These are phyloP conservation scores for Rhodosporidiobolus sp. DNA, from an alignment of 768 basidiomycete species.

Conservation along the genomic window DNA sequence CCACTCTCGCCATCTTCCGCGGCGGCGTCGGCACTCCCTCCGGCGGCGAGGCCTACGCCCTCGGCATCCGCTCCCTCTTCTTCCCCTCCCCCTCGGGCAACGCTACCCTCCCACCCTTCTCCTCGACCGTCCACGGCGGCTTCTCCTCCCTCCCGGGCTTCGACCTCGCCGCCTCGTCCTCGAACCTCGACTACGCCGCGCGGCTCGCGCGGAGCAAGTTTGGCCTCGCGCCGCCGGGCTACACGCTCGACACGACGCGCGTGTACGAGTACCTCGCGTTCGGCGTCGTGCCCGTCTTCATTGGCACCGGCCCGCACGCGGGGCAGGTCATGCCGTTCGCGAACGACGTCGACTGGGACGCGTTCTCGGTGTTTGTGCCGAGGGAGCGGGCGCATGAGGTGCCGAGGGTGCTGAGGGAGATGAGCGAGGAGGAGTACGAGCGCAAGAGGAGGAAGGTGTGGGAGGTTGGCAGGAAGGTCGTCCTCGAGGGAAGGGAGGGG, in stretches of 20 bases:
- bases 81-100: conserved; percentile 20
- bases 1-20: conserved; percentile 27
- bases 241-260: conserved; percentile 34
- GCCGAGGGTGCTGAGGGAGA: conserved; percentile 6
- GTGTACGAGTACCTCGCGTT: conserved; percentile 36
- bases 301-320: conserved; percentile 16
- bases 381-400: conserved; percentile 16
- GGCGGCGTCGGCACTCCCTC: conserved; percentile 17
- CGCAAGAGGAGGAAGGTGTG: conserved; percentile 14
- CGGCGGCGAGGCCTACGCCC: conserved; percentile 25
- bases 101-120: background rate
- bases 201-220: conserved; percentile 20
- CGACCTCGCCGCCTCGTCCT: conserved; percentile 24
- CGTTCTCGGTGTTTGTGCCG: conserved; percentile 17
- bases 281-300: conserved; percentile 36
- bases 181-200: conserved; percentile 22
- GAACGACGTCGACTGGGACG: conserved; percentile 19
- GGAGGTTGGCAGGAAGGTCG: conserved; percentile 21
- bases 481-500: conserved; percentile 24
- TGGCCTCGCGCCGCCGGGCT: conserved; percentile 30
- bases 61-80: conserved; percentile 29
- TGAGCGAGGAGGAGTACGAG: conserved; percentile 26
- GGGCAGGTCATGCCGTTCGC: conserved; percentile 30
- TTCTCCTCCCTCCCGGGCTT: conserved; percentile 29
- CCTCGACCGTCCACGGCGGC: background rate